Evolutionary conservation across 1,284 basidiomycete species (phyloP).

Genomic region (Schizophyllum commune): DNA sequence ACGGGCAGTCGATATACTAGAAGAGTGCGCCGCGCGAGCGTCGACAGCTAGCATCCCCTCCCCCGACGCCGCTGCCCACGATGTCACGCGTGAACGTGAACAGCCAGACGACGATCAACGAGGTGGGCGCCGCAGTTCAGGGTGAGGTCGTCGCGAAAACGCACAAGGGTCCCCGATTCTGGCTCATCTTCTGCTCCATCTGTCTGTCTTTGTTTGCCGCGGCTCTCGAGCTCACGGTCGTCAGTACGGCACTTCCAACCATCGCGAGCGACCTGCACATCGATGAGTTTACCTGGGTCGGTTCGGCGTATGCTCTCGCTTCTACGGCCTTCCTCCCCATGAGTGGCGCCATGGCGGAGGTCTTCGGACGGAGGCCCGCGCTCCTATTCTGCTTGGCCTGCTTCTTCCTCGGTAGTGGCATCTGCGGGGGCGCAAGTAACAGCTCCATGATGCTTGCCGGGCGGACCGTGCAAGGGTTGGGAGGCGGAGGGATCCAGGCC

Average conservation of each 20-base stretch:
- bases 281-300: constrained; percentile 13
- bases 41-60: background rate
- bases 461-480: constrained; percentile 39
- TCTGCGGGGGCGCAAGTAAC: constrained; percentile 33
- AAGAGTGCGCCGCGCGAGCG: background rate
- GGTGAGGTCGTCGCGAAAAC: background rate
- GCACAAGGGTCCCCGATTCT: constrained; percentile 6
- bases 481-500: constrained; percentile 36
- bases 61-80: background rate
- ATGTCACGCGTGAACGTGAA: background rate
- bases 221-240: constrained; percentile 9
- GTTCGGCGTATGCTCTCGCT: constrained; percentile 17
- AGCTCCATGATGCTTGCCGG: constrained; percentile 39
- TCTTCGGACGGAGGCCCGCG: constrained; percentile 28
- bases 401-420: constrained; percentile 29
- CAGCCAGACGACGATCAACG: background rate
- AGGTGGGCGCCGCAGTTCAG: background rate
- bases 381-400: constrained; percentile 26
- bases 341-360: constrained; percentile 21
- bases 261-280: constrained; percentile 6
- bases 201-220: constrained; percentile 9
- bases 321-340: constrained; percentile 18
- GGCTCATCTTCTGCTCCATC: constrained; percentile 11
- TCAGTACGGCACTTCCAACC: constrained; percentile 9
- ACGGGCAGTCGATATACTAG: background rate